These are phyloP conservation scores for Maudiozyma pseudohumilis DNA, from an alignment of 805 yeast genomes.

Conservation along the genomic window DNA sequence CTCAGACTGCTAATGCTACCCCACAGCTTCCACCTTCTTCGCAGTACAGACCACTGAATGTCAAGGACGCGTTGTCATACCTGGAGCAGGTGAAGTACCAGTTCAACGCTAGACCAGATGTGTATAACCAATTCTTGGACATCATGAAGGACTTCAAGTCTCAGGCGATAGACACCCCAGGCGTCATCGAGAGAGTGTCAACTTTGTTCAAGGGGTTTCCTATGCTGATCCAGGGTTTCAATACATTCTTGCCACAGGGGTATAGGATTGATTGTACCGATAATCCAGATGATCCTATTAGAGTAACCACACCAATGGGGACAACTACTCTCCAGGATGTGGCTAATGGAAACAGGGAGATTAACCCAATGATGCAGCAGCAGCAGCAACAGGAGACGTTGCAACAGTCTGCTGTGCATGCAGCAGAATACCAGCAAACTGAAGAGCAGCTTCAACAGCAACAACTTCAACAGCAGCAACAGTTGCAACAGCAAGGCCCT, in stretches of 20 bases:
- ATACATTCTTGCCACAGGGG: conserved; percentile 95
- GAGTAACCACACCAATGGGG: conserved; percentile 94
- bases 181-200: conserved; percentile 93
- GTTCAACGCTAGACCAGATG: conserved; percentile 86
- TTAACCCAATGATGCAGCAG: background rate
- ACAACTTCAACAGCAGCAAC: background rate
- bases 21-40: conserved; percentile 14
- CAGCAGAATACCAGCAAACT: too few species aligned
- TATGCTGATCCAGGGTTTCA: conserved; percentile 88
- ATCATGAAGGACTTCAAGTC: conserved; percentile 98
- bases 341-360: background rate
- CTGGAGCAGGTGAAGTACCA: conserved; percentile 92
- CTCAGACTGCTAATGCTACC: conserved; percentile 11
- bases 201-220: conserved; percentile 88
- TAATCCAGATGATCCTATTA: conserved; percentile 84
- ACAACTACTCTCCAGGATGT: conserved; percentile 28
- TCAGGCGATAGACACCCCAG: conserved; percentile 94
- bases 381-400: conserved; percentile 2
- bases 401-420: background rate
- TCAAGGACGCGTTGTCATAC: conserved; percentile 90
- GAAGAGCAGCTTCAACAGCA: background rate
- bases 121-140: conserved; percentile 90
- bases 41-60: conserved; percentile 73
- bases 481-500: conserved; percentile 1
- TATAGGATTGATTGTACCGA: conserved; percentile 84